These are phyloP conservation scores for Rhodotorula kratochvilovae DNA, from an alignment of 768 basidiomycete species.

Conservation along the genomic window DNA sequence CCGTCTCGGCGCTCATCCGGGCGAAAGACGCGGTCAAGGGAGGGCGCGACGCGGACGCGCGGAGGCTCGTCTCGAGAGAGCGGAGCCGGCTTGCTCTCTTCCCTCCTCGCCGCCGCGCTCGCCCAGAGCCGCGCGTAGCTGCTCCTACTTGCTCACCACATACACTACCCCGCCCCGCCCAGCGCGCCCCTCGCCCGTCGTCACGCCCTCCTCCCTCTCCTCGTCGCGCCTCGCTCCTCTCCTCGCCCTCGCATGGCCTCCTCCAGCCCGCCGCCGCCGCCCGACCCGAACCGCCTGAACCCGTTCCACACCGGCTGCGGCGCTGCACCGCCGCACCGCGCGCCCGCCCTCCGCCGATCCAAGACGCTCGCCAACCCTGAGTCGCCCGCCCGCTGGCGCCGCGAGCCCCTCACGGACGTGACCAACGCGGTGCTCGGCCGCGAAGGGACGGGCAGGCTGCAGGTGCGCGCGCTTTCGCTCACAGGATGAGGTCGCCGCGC, in stretches of 20 bases:
- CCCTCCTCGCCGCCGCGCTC: too few species aligned
- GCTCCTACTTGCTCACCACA: too few species aligned
- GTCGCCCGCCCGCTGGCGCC: constrained; percentile 15
- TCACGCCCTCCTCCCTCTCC: not conserved
- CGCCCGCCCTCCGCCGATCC: constrained; percentile 6
- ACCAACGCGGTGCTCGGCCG: constrained; percentile 20
- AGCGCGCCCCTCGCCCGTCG: not conserved
- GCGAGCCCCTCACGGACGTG: constrained; percentile 27
- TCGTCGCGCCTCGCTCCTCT: not conserved
- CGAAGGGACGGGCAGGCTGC: not conserved
- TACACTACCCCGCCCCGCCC: not conserved
- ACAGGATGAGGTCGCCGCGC: too few species aligned
- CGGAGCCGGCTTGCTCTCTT: too few species aligned
- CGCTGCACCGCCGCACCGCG: not conserved
- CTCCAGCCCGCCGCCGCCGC: constrained; percentile 17
- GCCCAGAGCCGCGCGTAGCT: too few species aligned
- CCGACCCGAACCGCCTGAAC: constrained; percentile 12
- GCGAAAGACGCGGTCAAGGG: too few species aligned
- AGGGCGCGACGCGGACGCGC: too few species aligned
- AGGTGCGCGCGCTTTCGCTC: not conserved
- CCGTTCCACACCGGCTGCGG: not conserved
- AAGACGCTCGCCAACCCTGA: constrained; percentile 30
- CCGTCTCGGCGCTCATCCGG: too few species aligned
- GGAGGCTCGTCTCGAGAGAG: too few species aligned
- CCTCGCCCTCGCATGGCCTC: not conserved